Evolutionary conservation across 139 green algal species (phyloP).

Genomic region (Ostreobium quekettii): DNA sequence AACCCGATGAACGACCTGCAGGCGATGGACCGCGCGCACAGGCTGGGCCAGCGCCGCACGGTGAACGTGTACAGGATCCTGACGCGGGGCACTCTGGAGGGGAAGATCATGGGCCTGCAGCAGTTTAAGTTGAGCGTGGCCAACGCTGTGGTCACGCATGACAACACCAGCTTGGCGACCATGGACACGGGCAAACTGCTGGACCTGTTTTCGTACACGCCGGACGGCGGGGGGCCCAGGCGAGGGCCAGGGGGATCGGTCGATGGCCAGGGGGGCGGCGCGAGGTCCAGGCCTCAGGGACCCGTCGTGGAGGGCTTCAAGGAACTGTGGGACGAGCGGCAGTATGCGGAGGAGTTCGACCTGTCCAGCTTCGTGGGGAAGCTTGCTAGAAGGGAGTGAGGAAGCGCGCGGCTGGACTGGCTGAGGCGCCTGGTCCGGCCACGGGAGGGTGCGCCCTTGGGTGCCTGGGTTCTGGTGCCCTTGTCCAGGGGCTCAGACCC

Average conservation of each 20-base stretch:
- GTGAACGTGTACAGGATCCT: constrained; percentile 96
- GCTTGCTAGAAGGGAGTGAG: constrained; percentile 25
- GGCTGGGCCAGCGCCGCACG: constrained; percentile 83
- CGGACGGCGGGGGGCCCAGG: neutral
- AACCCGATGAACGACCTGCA: constrained; percentile 97
- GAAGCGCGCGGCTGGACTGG: too few species aligned
- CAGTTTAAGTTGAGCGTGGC: constrained; percentile 94
- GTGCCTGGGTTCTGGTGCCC: too few species aligned
- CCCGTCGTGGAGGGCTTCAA: constrained; percentile 59
- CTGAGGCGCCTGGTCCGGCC: too few species aligned
- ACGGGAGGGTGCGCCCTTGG: too few species aligned
- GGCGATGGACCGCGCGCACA: constrained; percentile 96
- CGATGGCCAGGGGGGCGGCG: constrained; percentile 15
- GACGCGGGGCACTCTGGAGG: constrained; percentile 59
- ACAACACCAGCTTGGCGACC: constrained; percentile 51
- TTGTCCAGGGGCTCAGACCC: too few species aligned
- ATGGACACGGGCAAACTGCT: constrained; percentile 80
- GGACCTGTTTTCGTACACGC: constrained; percentile 59
- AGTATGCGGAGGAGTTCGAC: constrained; percentile 83
- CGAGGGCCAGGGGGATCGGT: constrained; percentile 7
- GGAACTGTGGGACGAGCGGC: constrained; percentile 76
- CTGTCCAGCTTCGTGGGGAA: constrained; percentile 63
- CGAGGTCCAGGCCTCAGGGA: constrained; percentile 12
- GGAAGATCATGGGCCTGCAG: constrained; percentile 87
- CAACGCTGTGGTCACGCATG: constrained; percentile 64